Percentiles rank a stretch among this genome's conserved stretches.
phyloP scores from a whole-genome alignment of 441 rosid species.

The Cnidoscolus chayamansa region DNA sequence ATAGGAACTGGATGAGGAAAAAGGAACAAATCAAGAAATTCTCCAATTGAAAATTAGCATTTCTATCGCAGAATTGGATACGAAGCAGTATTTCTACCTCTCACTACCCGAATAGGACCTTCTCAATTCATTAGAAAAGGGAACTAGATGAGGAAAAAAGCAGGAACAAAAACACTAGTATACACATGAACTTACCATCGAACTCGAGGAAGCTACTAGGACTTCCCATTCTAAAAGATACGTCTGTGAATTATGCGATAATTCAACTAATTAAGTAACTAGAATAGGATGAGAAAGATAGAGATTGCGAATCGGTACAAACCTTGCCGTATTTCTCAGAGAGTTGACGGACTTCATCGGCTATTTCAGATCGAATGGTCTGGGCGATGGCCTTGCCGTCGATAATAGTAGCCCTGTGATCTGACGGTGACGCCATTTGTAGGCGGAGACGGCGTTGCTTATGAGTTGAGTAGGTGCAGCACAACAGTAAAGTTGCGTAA shows the following conservation, averaged over 20 bases:
- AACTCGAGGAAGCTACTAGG: background rate
- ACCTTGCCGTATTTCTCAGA: slow-evolving; percentile 73
- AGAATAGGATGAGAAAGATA: background rate
- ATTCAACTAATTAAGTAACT: too few relatives aligned
- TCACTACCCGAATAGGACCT: background rate
- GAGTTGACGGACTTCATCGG: slow-evolving; percentile 61
- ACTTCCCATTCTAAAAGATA: background rate
- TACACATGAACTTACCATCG: background rate
- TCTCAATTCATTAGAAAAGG: background rate
- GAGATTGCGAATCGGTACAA: background rate
- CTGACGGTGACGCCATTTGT: slow-evolving; percentile 50
- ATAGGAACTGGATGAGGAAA: too few relatives aligned
- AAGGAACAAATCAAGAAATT: too few relatives aligned
- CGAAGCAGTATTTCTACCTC: background rate
- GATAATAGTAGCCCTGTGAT: slow-evolving; percentile 53
- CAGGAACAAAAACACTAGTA: too few relatives aligned
- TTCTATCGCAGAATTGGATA: background rate
- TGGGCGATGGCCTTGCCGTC: slow-evolving; percentile 78
- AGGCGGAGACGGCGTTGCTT: background rate
- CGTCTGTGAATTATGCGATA: too few relatives aligned
- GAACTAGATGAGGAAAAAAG: too few relatives aligned
- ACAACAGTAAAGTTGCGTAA: too few relatives aligned
- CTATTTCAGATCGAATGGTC: slow-evolving; percentile 79
- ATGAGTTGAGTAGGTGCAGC: too few relatives aligned
- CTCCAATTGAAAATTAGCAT: background rate